Evolutionary conservation across 352 stramenopile species (phyloP), one percentile per base, ranked within the genome.

Genomic region (Pythium monospermum): DNA sequence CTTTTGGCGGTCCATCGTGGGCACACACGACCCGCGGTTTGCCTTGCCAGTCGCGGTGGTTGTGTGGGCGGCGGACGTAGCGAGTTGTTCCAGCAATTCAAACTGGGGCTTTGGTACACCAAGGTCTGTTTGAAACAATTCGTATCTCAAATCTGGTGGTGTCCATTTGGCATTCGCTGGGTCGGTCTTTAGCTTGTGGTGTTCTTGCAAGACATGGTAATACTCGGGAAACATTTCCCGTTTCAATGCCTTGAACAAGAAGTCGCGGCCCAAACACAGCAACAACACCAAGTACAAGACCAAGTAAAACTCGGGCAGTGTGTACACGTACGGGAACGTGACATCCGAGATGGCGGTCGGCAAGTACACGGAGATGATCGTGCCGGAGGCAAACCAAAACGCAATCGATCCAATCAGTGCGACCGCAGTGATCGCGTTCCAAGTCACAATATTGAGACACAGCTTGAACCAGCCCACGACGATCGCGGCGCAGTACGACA

Each of bases 181-280:
- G 35, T 66, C 62, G 1, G 75, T 60, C 21, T 75, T 68, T 49
- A 54, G 53, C 54, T 66, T 53, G 47, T 91, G 73, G 49, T 85
- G 71, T 44, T 94, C 83, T 52, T 91, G 83, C 18, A 94, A 59
- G 23, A 94, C 76, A 54, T 94, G 83, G 61, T 94, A 94, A 64
- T 94, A 94, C 48, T 94, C 83, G 1, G 83, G 83, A 11, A 68
- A 53, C 58, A 90, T 74, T 53, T 94, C 81, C 3, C 82, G 82
- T 66, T 94, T 94, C 54, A 81, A 92, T 5, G 76, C 79, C 44
- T 92, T 94, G 67, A 74, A 90, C 0, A 94, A 58, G 41, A 94
- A 88, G 45, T 92, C 83, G 0, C 83, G 75, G 1, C 76, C 71
- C 13, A 94, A 71, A 28, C 77, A 88, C 2, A 94, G 66, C 25